Base-by-base conservation (phyloP, 1,284 basidiomycete genomes). In the Microbotryum saponariae region DNA sequence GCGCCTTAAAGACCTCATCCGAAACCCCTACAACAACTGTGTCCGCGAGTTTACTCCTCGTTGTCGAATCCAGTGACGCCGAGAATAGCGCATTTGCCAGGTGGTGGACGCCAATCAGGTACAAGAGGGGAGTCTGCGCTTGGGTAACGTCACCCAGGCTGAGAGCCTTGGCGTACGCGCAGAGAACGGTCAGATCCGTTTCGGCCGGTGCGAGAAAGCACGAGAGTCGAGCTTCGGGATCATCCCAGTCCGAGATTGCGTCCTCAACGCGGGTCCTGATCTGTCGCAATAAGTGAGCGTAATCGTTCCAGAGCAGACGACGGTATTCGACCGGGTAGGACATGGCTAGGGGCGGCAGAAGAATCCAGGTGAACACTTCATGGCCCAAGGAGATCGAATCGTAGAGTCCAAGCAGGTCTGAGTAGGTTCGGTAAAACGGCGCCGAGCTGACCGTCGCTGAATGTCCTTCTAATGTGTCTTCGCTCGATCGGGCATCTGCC, bases 351-450 rank as follows among this genome's bases (percentile, higher is more conserved):
- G 90, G 87, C 0, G 86, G 83, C 7, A 94, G 79, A n/a, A 97
- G 79, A 5, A 91, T 79, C 4, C 82, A 79, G 2, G 83, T 84
- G 73, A 97, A 97, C 1, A 83, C 74, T 0, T 81, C 79, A 71
- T 97, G 84, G 8, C 85, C 84, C 74, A 94, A 93, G 2, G 93
- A 97, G 64, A 93, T 84, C 1, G 89, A 82, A 70, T 92, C 89
- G 77, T 92, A 97, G 9, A 97, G 78, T 0, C 83, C 85, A 55
- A 96, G 79, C 68, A 97, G 86, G 74, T 97, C 92, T 31, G 88
- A 89, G 78, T 93, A 98, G 73, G 89, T 89, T 73, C 96, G 91
- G 78, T 86, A 97, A 79, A 96, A 97, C 10, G 64, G 64, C 18
- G 67, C 62, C 8, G 64, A 60, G 56, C 53, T 57, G 51, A 66